Evolutionary conservation across 768 basidiomycete species (phyloP).

Genomic region (Hebeloma cylindrosporum): DNA sequence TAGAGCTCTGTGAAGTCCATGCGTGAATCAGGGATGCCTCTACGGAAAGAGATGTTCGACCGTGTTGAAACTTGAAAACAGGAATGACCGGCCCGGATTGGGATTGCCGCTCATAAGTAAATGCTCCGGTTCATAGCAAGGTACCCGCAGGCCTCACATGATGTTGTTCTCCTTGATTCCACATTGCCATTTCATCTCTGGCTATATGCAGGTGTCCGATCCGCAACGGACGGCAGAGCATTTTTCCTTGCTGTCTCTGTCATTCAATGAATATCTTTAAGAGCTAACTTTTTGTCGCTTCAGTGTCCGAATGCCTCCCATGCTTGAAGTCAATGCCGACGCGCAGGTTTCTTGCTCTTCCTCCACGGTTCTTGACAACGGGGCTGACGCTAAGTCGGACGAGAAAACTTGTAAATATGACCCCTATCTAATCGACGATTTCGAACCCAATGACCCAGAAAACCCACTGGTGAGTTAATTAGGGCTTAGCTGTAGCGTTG

Average conservation of each 20-base stretch:
- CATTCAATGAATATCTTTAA: not conserved
- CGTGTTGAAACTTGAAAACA: too few relatives aligned
- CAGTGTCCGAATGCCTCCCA: not conserved
- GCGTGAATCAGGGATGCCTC: not conserved
- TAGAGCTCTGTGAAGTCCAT: slow-evolving; percentile 92
- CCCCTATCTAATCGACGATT: slow-evolving; percentile 35
- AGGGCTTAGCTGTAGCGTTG: not conserved
- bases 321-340: slow-evolving; percentile 1
- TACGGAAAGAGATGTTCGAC: too few relatives aligned
- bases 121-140: not conserved
- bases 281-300: not conserved
- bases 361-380: slow-evolving; percentile 14
- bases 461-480: slow-evolving; percentile 46
- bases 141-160: not conserved
- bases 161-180: not conserved
- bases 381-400: slow-evolving; percentile 1
- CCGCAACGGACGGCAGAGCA: not conserved
- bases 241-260: not conserved
- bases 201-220: slow-evolving; percentile 2
- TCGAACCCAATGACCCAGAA: slow-evolving; percentile 39
- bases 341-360: slow-evolving; percentile 15
- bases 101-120: not conserved
- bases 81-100: too few relatives aligned
- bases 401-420: slow-evolving; percentile 19
- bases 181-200: not conserved